Base-by-base conservation (phyloP, 441 rosid species). In the Pelargonium citronellum region DNA sequence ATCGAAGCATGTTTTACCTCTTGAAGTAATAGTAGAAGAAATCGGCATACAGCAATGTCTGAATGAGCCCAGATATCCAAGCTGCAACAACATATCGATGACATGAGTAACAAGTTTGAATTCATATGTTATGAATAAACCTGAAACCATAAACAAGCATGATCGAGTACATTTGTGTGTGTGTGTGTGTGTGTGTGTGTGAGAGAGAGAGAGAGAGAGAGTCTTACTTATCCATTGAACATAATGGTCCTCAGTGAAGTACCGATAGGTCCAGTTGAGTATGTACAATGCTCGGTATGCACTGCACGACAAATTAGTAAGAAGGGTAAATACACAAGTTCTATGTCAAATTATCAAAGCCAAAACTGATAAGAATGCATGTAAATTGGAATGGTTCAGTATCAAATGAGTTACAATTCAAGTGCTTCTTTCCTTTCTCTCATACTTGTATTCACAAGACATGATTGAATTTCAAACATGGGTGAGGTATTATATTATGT, bases 251-350 rank as follows among this genome's bases (percentile, higher is more conserved):
- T 84, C 86, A 2, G 84, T 83, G 66, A 84, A 84, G 80, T 77
- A 86, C 53, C 86, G 86, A 73, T 84, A 86, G 43, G 84, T 71
- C 90, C 90, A 86, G 83, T 86, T 86, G n/a, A 84, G 67, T 24
- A 84, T 72, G 77, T 86, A 86, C 60, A 86, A 71, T 20, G 81
- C 80, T 53, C 87, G 76, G 78, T 86, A 86, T 53, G 84, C 87
- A 13, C 87, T 86, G 79, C 80, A 75, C 71, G 49, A 73, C 58
- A 51, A 66, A 69, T 5, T 19, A n/a, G n/a, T n/a, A 27, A 62
- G 60, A 62, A 41, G 15, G 15, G 43, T 69, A 46, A 71, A 15
- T 24, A 4, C 64, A 62, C 13, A 66, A 55, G 49, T 57, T 41
- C 7, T 41, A 53, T 41, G 15, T 15, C 17, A 37, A 24, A 47